Evolutionary conservation across 225 moss, liverwort and hornwort species (phyloP), one percentile per base, ranked within the genome.

Genomic region (Asterella californica): DNA sequence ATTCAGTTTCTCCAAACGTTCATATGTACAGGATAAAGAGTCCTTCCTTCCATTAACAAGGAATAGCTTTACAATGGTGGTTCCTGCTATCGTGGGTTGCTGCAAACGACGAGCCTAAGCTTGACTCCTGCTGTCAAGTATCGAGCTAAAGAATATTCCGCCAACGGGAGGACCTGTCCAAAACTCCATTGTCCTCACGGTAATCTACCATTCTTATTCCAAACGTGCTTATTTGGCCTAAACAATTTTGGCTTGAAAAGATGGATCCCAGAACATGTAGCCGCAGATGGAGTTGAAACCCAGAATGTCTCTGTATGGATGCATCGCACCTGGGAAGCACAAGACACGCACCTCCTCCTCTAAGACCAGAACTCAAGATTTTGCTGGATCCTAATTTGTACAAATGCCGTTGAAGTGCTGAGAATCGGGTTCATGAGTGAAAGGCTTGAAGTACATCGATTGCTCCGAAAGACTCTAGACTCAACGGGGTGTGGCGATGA

Each of bases 401-500:
- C 4, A 46, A n/a, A 19, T 42, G 9, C 70, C 11, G 42, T 0
- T 42, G 45, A 4, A 7, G 70, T 42, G 18, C 19, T 70, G 7
- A 42, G 10, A 9, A 22, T 36, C 19, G 42, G 36, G 42, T 24
- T 21, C 19, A 42, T 42, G 42, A 2, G 42, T 7, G 7, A 42
- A 7, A 7, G 42, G 42, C 42, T 42, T 42, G 42, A 42, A 3
- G 42, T 42, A 42, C 7, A 42, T 42, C 42, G 42, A 42, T 42
- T 42, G 42, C 7, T 42, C 42, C 7, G 77, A n/a, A 25, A 77
- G 38, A 36, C 10, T n/a, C 25, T 38, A 33, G 2, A 19, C 46
- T 79, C 69, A 79, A 25, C 79, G 79, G 15, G n/a, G 79, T 53
- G 50, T 79, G 50, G 70, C 77, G 12, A 32, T 82, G 30, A 88